Conservation (phyloP, 2,329 filamentous ascomycete genomes). For the Zalaria obscura region DNA sequence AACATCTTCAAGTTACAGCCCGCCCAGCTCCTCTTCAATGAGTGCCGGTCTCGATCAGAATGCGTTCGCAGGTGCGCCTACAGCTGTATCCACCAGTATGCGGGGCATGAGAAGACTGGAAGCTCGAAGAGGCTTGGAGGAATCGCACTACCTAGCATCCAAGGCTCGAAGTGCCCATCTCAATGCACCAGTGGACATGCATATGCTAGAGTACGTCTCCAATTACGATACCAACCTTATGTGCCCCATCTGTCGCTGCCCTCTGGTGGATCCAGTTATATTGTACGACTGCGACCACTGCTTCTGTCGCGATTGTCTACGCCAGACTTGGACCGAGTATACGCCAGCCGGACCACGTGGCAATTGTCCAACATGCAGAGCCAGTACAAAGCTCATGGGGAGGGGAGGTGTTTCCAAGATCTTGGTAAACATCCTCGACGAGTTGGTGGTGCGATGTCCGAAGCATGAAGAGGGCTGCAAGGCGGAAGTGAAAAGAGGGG, state of each 20-base stretch:
- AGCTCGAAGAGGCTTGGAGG: background rate
- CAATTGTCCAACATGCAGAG: constrained; percentile 44
- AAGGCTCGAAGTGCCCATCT: background rate
- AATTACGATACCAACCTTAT: constrained; percentile 45
- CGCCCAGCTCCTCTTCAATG: background rate
- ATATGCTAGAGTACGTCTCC: constrained; percentile 42
- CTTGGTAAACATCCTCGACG: constrained; percentile 46
- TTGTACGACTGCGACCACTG: constrained; percentile 47
- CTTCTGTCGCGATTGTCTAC: constrained; percentile 47
- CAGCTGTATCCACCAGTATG: background rate
- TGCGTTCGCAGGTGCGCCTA: too few relatives aligned
- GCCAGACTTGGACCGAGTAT: constrained; percentile 28
- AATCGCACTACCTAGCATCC: background rate
- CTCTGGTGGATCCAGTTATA: constrained; percentile 43
- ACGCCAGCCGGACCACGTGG: constrained; percentile 16
- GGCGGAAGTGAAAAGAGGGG: constrained; percentile 38
- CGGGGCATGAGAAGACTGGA: background rate
- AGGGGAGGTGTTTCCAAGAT: constrained; percentile 31
- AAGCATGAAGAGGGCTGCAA: constrained; percentile 39
- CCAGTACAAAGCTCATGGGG: constrained; percentile 23
- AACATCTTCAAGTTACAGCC: too few relatives aligned
- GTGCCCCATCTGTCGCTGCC: constrained; percentile 50
- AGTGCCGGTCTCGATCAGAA: too few relatives aligned
- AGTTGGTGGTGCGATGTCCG: constrained; percentile 45
- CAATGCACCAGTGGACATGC: constrained; percentile 34